phyloP scores from a whole-genome alignment of 306 rosid species.

The Sesbania bispinosa region DNA sequence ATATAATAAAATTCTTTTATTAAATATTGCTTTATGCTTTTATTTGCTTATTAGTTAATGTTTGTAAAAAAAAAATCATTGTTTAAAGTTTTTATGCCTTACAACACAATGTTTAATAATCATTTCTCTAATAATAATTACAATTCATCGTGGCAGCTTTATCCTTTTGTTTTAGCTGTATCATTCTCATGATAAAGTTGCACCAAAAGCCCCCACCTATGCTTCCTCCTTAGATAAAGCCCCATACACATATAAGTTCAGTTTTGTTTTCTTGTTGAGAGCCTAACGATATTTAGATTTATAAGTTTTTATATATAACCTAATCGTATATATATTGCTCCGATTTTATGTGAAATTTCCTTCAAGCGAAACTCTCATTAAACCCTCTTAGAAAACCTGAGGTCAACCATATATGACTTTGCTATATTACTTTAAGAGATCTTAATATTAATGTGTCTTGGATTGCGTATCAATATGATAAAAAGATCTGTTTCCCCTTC shows the following conservation, averaged over 20 bases:
- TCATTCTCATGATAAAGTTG: slow-evolving; percentile 10
- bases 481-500: slow-evolving; percentile 21
- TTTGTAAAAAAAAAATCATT: too few relatives aligned
- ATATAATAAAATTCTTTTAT: too few relatives aligned
- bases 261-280: not conserved
- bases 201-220: not conserved
- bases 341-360: too few relatives aligned
- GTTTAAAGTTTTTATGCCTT: not conserved
- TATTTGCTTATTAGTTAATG: too few relatives aligned
- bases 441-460: not conserved
- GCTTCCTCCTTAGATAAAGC: not conserved
- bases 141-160: not conserved
- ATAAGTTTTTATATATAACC: too few relatives aligned
- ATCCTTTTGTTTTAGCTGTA: slow-evolving; percentile 17
- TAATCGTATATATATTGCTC: too few relatives aligned
- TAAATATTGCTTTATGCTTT: too few relatives aligned
- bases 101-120: not conserved
- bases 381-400: too few relatives aligned
- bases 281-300: not conserved
- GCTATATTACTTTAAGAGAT: not conserved
- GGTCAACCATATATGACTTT: slow-evolving; percentile 7
- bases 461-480: not conserved
- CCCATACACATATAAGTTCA: not conserved
- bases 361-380: not conserved
- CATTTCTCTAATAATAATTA: slow-evolving; percentile 9